phyloP scores from a whole-genome alignment of 2,329 filamentous ascomycete species.

The Stachybotrys chlorohalonatus region DNA sequence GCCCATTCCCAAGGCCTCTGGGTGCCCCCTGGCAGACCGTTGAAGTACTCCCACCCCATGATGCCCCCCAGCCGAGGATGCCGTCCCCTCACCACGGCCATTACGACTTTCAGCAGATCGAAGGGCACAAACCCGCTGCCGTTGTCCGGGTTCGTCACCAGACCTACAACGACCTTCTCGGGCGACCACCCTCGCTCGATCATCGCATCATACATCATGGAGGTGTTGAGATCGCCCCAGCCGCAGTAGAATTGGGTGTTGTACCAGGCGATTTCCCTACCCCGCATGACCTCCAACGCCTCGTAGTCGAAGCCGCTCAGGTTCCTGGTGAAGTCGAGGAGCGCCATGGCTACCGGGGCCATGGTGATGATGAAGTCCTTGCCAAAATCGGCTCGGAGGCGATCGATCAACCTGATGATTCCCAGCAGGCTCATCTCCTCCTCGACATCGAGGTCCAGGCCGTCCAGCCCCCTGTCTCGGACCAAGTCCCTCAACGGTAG shows the following conservation, averaged over 20 bases:
- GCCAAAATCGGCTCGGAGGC: constrained; percentile 61
- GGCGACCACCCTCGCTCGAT: constrained; percentile 60
- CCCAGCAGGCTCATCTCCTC: constrained; percentile 62
- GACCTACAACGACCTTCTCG: constrained; percentile 66
- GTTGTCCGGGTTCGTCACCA: constrained; percentile 71
- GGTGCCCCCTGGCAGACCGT: constrained; percentile 57
- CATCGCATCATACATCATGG: constrained; percentile 40
- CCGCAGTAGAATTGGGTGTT: constrained; percentile 92
- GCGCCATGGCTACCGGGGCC: constrained; percentile 70
- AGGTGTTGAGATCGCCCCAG: constrained; percentile 54
- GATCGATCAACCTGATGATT: constrained; percentile 57
- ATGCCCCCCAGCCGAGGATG: constrained; percentile 74
- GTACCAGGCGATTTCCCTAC: constrained; percentile 68
- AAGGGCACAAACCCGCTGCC: constrained; percentile 46
- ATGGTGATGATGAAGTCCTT: constrained; percentile 66
- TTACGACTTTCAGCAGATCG: constrained; percentile 34
- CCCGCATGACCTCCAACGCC: constrained; percentile 59
- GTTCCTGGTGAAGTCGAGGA: constrained; percentile 45
- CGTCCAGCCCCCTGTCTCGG: constrained; percentile 51
- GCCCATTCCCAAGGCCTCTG: constrained; percentile 72
- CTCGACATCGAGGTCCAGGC: constrained; percentile 73
- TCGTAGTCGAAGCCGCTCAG: constrained; percentile 78
- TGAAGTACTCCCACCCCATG: constrained; percentile 96
- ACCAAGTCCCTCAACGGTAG: constrained; percentile 58
- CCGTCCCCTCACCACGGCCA: constrained; percentile 29